Evolutionary conservation across 2,329 filamentous ascomycete genomes (phyloP).

Genomic region (Lachnellula suecica): DNA sequence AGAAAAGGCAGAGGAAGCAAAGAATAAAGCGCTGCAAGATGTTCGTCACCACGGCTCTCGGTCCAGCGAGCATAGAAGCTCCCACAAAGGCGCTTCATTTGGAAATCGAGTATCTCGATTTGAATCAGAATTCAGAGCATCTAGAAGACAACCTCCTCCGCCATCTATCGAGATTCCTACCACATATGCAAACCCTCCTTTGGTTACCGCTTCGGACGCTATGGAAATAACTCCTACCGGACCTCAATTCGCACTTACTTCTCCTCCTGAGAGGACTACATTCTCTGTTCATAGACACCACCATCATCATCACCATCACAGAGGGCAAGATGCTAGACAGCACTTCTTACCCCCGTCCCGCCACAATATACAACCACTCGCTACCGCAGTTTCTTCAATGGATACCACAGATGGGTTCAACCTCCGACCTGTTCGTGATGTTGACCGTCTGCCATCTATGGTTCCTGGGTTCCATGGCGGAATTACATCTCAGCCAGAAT

Average conservation of each 20-base stretch:
- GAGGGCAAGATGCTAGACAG: conserved; percentile 50
- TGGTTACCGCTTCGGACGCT: conserved; percentile 44
- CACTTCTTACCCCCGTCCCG: conserved; percentile 49
- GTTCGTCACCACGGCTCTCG: conserved; percentile 33
- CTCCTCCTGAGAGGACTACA: conserved; percentile 68
- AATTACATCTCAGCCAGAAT: conserved; percentile 84
- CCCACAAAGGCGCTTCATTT: conserved; percentile 42
- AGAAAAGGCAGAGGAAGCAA: conserved; percentile 81
- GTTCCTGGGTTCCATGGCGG: conserved; percentile 66
- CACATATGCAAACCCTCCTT: conserved; percentile 47
- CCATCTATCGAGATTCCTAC: conserved; percentile 78
- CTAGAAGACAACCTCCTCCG: conserved; percentile 78
- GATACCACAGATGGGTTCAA: conserved; percentile 71
- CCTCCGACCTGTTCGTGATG: conserved; percentile 75
- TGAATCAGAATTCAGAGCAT: conserved; percentile 59
- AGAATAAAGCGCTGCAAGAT: conserved; percentile 54
- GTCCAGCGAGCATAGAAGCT: conserved; percentile 28
- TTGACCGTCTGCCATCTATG: conserved; percentile 83
- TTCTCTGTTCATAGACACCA: conserved; percentile 55
- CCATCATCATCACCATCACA: conserved; percentile 51
- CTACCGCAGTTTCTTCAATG: conserved; percentile 64
- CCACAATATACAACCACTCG: conserved; percentile 63
- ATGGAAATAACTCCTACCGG: conserved; percentile 62
- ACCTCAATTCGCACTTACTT: conserved; percentile 63
- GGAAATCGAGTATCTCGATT: conserved; percentile 51